Base-by-base conservation (phyloP, 2,329 filamentous ascomycete genomes). In the Ceratocystis colombiana region DNA sequence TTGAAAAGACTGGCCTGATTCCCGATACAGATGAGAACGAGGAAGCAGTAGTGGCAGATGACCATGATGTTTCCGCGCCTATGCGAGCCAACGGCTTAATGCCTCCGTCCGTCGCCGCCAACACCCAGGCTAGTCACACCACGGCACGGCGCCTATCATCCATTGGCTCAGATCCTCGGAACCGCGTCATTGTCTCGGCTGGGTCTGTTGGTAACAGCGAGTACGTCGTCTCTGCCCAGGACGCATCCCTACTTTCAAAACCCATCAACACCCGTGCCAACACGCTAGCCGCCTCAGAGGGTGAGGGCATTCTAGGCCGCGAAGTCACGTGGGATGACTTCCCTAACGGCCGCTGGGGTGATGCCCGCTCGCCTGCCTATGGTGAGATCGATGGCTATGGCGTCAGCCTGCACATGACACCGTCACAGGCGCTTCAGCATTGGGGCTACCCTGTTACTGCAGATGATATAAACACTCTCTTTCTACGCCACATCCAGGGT, bases 261-360 rank as follows among this genome's bases (percentile, higher is more conserved):
- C 84, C 82, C 65, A 80, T 93, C 72, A 92, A 93, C 73, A 86
- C 84, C 22, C 84, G 92, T 64, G 87, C 88, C 66, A 93, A 92
- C 74, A 94, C 90, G 0, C 82, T 97, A 8, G 90, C 92, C 33
- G 96, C 96, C 67, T 96, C 92, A 0, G 93, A 97, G 77, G 93
- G 94, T 5, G 88, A 96, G 72, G 94, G 93, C 28, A 83, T 88
- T 2, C 80, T 96, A 5, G 94, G 93, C 10, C 84, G 94, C 62
- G 93, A 97, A 79, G 94, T 94, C 44, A 99, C 94, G 0, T 99
- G 94, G 94, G 94, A 99, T 72, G 94, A 99, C 73, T 99, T 91
- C 75, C 93, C 93, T 69, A 97, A 97, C 78, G 94, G 93, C 33
- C 85, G 93, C 66, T 97, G 93, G 86, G 93, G 93, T 73, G 93